Conservation (phyloP, 1,284 basidiomycete species). For the Cryptococcus jaspeensis region DNA sequence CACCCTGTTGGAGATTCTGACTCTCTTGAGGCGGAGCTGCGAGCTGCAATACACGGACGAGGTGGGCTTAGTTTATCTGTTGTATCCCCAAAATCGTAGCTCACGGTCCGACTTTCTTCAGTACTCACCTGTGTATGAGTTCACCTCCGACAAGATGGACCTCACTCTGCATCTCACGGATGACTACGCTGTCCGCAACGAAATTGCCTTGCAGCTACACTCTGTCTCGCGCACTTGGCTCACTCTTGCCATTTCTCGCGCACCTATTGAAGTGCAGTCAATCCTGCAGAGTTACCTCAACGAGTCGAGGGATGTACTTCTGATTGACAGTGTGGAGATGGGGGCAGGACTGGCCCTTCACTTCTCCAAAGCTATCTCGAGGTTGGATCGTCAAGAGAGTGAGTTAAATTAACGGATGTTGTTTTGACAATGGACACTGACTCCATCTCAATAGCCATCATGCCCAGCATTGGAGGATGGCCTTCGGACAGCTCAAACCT, state of each 20-base stretch:
- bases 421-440: background rate
- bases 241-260: conserved; percentile 75
- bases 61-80: conserved; percentile 54
- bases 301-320: conserved; percentile 65
- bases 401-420: conserved; percentile 12
- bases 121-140: conserved; percentile 86
- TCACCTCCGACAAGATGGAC: conserved; percentile 70
- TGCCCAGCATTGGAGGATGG: conserved; percentile 52
- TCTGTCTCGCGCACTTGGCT: conserved; percentile 78
- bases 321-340: conserved; percentile 74
- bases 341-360: conserved; percentile 84
- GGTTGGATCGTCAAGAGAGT: conserved; percentile 76
- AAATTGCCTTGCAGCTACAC: conserved; percentile 74
- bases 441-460: conserved; percentile 31
- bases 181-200: conserved; percentile 79
- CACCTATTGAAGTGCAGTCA: conserved; percentile 88
- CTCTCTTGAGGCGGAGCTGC: conserved; percentile 80
- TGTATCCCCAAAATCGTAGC: too few species aligned
- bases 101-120: conserved; percentile 40
- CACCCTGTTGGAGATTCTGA: conserved; percentile 86
- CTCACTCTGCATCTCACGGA: conserved; percentile 82
- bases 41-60: conserved; percentile 91
- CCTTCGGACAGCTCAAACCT: conserved; percentile 70
- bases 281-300: conserved; percentile 83
- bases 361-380: conserved; percentile 75